Percentiles rank a stretch among this genome's conserved stretches.
Evolutionary conservation across 2,329 filamentous ascomycete species (phyloP).

Genomic region (Ascochyta rabiei): DNA sequence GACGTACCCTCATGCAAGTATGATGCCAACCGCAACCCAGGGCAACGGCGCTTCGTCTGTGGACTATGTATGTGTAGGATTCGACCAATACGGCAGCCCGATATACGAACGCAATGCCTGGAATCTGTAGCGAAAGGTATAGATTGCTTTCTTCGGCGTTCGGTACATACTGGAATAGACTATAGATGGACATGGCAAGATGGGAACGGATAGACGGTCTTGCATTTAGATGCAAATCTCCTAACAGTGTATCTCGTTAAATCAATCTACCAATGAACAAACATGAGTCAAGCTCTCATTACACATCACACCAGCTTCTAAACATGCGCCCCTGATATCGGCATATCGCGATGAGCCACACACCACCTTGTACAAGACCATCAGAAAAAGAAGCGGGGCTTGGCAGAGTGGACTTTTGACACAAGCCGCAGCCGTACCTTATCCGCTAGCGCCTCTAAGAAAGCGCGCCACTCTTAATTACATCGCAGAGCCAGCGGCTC

Average conservation of each 20-base stretch:
- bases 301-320: too few relatives aligned
- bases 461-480: not conserved
- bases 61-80: not conserved
- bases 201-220: conserved; percentile 3
- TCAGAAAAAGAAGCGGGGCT: not conserved
- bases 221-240: not conserved
- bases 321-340: not conserved
- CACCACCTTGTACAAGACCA: not conserved
- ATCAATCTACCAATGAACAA: not conserved
- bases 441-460: conserved; percentile 8
- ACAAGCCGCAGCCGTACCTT: conserved; percentile 12
- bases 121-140: not conserved
- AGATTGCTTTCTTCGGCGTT: not conserved
- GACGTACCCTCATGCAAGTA: not conserved
- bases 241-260: conserved; percentile 1
- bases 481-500: not conserved
- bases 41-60: not conserved
- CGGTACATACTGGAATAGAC: not conserved
- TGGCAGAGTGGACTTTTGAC: not conserved
- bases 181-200: conserved; percentile 5
- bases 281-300: too few relatives aligned
- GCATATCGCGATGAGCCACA: not conserved
- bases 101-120: not conserved
- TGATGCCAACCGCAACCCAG: not conserved
- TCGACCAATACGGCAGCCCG: not conserved